A percentile compares a stretch with the other conserved stretches of the same genome.
phyloP scores from a whole-genome alignment of 768 basidiomycete species.

The Lyophyllum decastes region DNA sequence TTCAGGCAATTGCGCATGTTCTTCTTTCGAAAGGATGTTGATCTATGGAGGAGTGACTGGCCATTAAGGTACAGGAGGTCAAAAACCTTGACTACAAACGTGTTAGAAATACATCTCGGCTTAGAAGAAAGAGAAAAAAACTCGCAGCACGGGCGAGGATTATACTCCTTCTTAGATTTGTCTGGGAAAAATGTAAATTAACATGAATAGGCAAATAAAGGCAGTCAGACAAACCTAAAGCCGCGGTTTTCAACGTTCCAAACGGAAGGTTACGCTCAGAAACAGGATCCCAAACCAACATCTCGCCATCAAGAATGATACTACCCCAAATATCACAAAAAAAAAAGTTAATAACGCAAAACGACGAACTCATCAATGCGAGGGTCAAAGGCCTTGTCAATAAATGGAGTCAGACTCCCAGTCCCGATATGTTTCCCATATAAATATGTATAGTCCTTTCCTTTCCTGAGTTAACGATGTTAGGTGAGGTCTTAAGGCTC shows the following conservation, averaged over 20 bases:
- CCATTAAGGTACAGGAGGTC: slow-evolving; percentile 91
- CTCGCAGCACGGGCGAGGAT: slow-evolving; percentile 90
- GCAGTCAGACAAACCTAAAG: slow-evolving; percentile 56
- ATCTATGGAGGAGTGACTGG: slow-evolving; percentile 71
- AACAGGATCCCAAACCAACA: slow-evolving; percentile 97
- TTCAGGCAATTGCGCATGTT: slow-evolving; percentile 71
- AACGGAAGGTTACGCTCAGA: slow-evolving; percentile 89
- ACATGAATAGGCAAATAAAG: background rate
- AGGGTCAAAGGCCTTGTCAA: slow-evolving; percentile 73
- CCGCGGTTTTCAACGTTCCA: slow-evolving; percentile 91
- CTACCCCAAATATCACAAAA: slow-evolving; percentile 37
- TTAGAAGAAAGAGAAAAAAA: slow-evolving; percentile 17
- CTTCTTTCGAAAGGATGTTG: slow-evolving; percentile 75
- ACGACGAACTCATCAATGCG: slow-evolving; percentile 77
- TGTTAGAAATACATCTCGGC: background rate
- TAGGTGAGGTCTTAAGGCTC: background rate
- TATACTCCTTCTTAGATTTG: slow-evolving; percentile 66
- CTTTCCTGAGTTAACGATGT: slow-evolving; percentile 56
- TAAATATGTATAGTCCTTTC: slow-evolving; percentile 87
- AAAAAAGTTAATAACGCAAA: background rate
- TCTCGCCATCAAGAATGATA: slow-evolving; percentile 95
- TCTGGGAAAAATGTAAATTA: slow-evolving; percentile 40
- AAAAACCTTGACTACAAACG: slow-evolving; percentile 84
- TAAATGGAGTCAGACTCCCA: slow-evolving; percentile 88
- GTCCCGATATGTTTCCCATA: slow-evolving; percentile 84